Percentiles rank a stretch among this genome's conserved stretches.
Conservation (phyloP, 345 rosid genomes). For the Acer negundo region DNA sequence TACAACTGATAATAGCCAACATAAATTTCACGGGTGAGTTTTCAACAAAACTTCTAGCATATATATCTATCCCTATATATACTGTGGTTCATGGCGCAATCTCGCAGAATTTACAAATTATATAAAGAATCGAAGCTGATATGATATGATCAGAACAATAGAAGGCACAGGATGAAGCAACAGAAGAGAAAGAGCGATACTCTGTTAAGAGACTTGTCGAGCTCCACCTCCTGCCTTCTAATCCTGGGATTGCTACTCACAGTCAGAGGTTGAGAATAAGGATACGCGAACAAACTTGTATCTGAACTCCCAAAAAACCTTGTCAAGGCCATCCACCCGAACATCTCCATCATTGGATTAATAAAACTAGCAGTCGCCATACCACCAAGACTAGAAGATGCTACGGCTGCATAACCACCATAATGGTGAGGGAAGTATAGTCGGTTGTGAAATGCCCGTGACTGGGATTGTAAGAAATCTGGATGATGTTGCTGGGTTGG, state of each 20-base stretch:
- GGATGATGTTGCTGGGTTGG: conserved; percentile 29
- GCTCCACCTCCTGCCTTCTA: conserved; percentile 74
- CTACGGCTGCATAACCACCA: conserved; percentile 38
- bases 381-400: conserved; percentile 44
- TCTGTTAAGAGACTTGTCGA: conserved; percentile 71
- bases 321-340: conserved; percentile 59
- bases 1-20: not conserved
- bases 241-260: conserved; percentile 53
- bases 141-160: conserved; percentile 55
- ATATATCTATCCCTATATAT: not conserved
- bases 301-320: conserved; percentile 54
- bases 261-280: conserved; percentile 34
- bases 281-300: conserved; percentile 47
- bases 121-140: conserved; percentile 5
- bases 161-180: conserved; percentile 73
- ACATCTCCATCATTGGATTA: conserved; percentile 57
- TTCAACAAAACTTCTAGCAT: not conserved
- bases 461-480: conserved; percentile 23
- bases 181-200: conserved; percentile 71
- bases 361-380: conserved; percentile 43
- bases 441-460: conserved; percentile 29
- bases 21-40: not conserved
- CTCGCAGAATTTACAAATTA: not conserved
- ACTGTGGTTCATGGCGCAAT: not conserved
- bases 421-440: conserved; percentile 32